These are phyloP conservation scores for Mortierella sp. DNA, from an alignment of 371 early-diverging fungal species.

Conservation along the genomic window DNA sequence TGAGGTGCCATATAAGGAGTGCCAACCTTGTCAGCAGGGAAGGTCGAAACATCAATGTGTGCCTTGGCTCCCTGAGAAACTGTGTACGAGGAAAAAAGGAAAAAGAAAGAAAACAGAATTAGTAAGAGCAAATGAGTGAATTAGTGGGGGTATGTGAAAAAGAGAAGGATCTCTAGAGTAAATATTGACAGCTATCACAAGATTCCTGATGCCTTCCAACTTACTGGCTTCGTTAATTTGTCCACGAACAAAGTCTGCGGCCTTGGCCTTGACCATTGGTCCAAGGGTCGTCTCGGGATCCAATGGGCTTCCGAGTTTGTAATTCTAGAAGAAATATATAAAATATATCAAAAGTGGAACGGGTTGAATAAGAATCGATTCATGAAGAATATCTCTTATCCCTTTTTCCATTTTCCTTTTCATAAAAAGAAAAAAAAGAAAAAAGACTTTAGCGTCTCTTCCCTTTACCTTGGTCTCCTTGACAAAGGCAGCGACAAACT, in stretches of 20 bases:
- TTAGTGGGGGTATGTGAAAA: no score
- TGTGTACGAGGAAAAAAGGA: slow-evolving; percentile 5
- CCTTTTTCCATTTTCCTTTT: not conserved
- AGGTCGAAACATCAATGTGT: slow-evolving; percentile 67
- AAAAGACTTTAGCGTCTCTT: no score
- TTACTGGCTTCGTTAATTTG: slow-evolving; percentile 79
- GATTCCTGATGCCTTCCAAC: not conserved
- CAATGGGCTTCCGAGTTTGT: slow-evolving; percentile 75
- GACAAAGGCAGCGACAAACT: slow-evolving; percentile 75
- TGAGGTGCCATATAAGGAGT: slow-evolving; percentile 83
- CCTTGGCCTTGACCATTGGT: slow-evolving; percentile 78
- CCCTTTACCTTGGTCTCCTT: slow-evolving; percentile 65
- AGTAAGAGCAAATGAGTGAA: no score
- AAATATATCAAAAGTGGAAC: slow-evolving; percentile 12
- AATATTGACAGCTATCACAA: no score
- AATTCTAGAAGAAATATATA: slow-evolving; percentile 28
- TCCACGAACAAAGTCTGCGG: slow-evolving; percentile 75
- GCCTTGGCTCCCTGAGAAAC: slow-evolving; percentile 75
- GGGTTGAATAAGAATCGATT: not conserved
- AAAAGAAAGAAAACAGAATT: not conserved
- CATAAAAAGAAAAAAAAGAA: not conserved
- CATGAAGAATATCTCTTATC: no score
- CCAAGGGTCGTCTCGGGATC: slow-evolving; percentile 77
- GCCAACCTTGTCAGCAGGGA: slow-evolving; percentile 71
- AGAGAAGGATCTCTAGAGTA: not conserved